Conservation (phyloP, 805 yeast species). For the Spathaspora gorwiae region DNA sequence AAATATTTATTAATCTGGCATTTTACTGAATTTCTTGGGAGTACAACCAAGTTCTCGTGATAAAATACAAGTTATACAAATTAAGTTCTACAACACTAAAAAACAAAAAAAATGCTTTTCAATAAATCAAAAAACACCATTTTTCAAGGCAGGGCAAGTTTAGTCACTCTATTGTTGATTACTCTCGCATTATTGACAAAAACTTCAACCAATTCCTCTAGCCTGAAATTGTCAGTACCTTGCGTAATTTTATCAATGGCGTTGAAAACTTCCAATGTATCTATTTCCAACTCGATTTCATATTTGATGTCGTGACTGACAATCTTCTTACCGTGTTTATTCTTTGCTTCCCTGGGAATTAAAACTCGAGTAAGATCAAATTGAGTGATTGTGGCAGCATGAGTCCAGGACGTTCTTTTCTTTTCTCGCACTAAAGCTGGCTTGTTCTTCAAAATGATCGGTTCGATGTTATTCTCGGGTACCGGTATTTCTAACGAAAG, state of each 20-base stretch:
- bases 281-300: constrained; percentile 41
- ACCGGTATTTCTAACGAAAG: constrained; percentile 75
- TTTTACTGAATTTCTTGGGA: too few relatives aligned
- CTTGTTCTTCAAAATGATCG: constrained; percentile 43
- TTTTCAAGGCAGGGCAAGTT: constrained; percentile 21
- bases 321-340: constrained; percentile 33
- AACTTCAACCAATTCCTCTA: constrained; percentile 43
- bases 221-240: constrained; percentile 34
- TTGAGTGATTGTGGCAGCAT: constrained; percentile 66
- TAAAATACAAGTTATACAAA: too few relatives aligned
- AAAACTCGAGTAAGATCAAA: constrained; percentile 67
- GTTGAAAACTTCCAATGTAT: constrained; percentile 32
- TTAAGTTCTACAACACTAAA: too few relatives aligned
- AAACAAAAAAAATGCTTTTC: too few relatives aligned
- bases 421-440: constrained; percentile 63
- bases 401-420: constrained; percentile 68
- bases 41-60: too few relatives aligned
- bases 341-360: constrained; percentile 31
- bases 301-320: constrained; percentile 30
- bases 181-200: constrained; percentile 41
- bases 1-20: too few relatives aligned
- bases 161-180: constrained; percentile 41
- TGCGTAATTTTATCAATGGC: constrained; percentile 38
- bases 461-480: constrained; percentile 52
- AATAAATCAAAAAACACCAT: not conserved